Evolutionary conservation across 164 flowering plant species (phyloP), one percentile per base, ranked within the genome.

Genomic region (Platanus orientalis): DNA sequence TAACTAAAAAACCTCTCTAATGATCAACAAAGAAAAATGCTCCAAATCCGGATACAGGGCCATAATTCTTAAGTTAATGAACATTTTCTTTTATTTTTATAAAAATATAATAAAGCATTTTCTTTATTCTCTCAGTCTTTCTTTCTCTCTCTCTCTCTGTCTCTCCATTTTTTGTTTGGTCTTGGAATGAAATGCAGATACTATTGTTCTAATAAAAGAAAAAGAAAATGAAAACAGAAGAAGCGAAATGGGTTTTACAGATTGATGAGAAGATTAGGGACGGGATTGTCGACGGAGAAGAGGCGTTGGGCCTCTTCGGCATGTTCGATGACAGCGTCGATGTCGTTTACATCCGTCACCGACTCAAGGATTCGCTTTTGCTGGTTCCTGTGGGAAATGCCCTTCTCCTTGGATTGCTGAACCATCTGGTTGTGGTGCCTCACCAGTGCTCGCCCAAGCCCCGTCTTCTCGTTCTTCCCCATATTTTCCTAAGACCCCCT

Each of bases 381-480:
- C 69, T 75, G 86, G 60, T 66, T 76, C 44, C 60, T 67, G 79
- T 85, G 85, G 49, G 57, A 62, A 6, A 50, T 69, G 36, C 93
- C 96, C 61, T 89, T 94, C 61, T 91, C 97, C 49, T 88, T 89
- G 59, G 95, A 62, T 62, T 84, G 84, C 60, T 76, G 89, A 7
- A 85, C 65, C 93, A 89, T 83, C 40, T 89, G 91, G 69, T 89
- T 89, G 61, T 91, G 96, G 58, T 94, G 92, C 88, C 77, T 94
- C 80, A 94, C 97, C 67, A 94, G 77, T 13, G 97, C 81, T 64
- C 98, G 74, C 2, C 98, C 96, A 1, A 90, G 65, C 51, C 67
- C 83, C 7, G 83, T 72, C 72, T 89, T 91, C 58, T 87, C 96
- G 65, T 72, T 83, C 79, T 85, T 90, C 75, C 81, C 87, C 90